Base-by-base conservation (phyloP, 768 basidiomycete species). In the Suillus subaureus region DNA sequence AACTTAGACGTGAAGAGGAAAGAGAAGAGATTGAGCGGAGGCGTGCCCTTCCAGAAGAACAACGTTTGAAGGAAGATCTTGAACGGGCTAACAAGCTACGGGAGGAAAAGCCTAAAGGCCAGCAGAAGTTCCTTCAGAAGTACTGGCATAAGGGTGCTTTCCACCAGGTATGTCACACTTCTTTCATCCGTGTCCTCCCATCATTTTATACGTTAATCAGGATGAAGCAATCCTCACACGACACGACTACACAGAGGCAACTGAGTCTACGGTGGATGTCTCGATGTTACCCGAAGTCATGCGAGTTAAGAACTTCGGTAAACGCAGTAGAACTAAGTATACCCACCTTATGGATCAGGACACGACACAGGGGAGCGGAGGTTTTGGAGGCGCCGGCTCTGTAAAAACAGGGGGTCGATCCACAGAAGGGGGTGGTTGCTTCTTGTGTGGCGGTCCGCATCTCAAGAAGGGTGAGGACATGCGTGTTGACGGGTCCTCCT, bases 61-160 rank as follows among this genome's bases (percentile, higher is more conserved):
- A 97, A 73, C 82, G 97, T 39, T 73, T 99, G 77, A 90, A 89
- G 77, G 97, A 99, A 76, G 97, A 99, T 76, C 73, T 96, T 66
- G 96, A 93, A 75, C 87, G 83, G 49, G 96, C 96, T 3, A 85
- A 94, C 65, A 89, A 92, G 75, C 79, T 86, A 39, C 84, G 97
- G 64, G 90, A 90, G 63, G 93, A 93, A 62, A 97, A 96, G 78
- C 92, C 93, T 1, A 92, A 97, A 74, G 94, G 93, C 4, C 85
- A 93, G 68, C 92, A 95, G 74, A 93, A 89, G 73, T 99, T 99
- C 79, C 77, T 99, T 68, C 96, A 99, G 76, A 99, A 97, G 79
- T 99, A 97, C 76, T 99, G 95, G 89, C 97, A 99, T 82, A 98
- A 97, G 79, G 97, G 97, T 71, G 97, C 97, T 66, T 99, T 99